Evolutionary conservation across 1,284 basidiomycete species (phyloP).

Genomic region (Naganishia liquefaciens): DNA sequence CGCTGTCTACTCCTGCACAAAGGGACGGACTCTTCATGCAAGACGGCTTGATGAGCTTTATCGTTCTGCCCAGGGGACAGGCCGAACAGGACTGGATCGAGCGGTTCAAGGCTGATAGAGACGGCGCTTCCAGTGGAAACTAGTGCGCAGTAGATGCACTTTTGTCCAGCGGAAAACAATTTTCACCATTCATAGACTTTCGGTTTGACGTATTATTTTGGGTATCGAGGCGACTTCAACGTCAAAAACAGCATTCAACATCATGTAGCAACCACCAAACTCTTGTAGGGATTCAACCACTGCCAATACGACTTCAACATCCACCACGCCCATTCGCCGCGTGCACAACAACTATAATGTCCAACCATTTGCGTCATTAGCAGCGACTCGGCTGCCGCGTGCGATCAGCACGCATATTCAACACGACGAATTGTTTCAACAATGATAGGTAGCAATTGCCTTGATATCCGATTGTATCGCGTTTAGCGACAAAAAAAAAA

Average conservation of each 20-base stretch:
- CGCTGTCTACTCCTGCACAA: slow-evolving; percentile 60
- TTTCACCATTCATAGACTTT: slow-evolving; percentile 16
- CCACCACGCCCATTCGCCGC: background rate
- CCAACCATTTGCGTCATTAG: slow-evolving; percentile 6
- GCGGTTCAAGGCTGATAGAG: slow-evolving; percentile 66
- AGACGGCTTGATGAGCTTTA: slow-evolving; percentile 82
- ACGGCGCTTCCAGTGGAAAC: background rate
- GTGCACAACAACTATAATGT: slow-evolving; percentile 18
- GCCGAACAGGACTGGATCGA: slow-evolving; percentile 83
- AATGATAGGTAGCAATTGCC: slow-evolving; percentile 25
- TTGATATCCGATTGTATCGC: slow-evolving; percentile 31
- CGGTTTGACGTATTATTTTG: slow-evolving; percentile 20
- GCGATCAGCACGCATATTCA: background rate
- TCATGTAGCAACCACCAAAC: slow-evolving; percentile 25
- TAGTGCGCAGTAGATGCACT: background rate
- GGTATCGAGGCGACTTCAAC: slow-evolving; percentile 30
- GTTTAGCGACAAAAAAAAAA: slow-evolving; percentile 20
- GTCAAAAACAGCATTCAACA: slow-evolving; percentile 29
- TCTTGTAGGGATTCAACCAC: slow-evolving; percentile 22
- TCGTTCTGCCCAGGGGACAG: slow-evolving; percentile 79
- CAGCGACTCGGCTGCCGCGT: background rate
- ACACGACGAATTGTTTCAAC: slow-evolving; percentile 29
- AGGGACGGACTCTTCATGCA: slow-evolving; percentile 80
- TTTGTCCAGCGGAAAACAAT: background rate
- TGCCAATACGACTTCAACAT: slow-evolving; percentile 23